These are phyloP conservation scores for Nigrograna mackinnonii DNA, from an alignment of 2,329 filamentous ascomycete genomes.

Conservation along the genomic window DNA sequence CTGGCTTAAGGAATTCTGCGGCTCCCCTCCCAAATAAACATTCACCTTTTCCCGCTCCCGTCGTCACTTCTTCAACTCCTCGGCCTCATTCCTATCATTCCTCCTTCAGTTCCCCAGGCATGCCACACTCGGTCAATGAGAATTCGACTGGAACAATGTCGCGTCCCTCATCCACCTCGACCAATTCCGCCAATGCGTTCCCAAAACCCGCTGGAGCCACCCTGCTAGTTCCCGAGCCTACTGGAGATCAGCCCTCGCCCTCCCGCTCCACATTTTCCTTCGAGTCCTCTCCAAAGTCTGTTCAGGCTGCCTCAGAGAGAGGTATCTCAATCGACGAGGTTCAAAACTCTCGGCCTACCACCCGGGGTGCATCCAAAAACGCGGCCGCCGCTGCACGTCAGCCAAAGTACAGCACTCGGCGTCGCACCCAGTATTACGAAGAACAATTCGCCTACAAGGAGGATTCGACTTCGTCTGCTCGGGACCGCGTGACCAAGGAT, in stretches of 20 bases:
- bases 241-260: slow-evolving; percentile 34
- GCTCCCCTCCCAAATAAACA: slow-evolving; percentile 20
- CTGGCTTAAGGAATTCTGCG: slow-evolving; percentile 4
- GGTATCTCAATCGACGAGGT: slow-evolving; percentile 12
- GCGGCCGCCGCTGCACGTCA: slow-evolving; percentile 8
- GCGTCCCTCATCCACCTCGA: slow-evolving; percentile 38
- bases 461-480: slow-evolving; percentile 33
- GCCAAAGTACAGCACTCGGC: slow-evolving; percentile 25
- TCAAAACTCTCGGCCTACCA: slow-evolving; percentile 14
- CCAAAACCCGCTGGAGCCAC: slow-evolving; percentile 37
- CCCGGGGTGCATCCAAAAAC: slow-evolving; percentile 23
- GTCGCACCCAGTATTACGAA: slow-evolving; percentile 42
- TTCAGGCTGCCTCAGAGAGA: slow-evolving; percentile 20
- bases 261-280: slow-evolving; percentile 43
- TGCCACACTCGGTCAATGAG: slow-evolving; percentile 40
- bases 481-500: slow-evolving; percentile 48
- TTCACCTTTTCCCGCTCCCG: too few relatives aligned
- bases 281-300: slow-evolving; percentile 34
- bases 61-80: neutral
- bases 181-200: slow-evolving; percentile 34
- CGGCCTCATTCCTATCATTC: too few relatives aligned
- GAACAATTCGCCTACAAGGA: slow-evolving; percentile 43
- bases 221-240: slow-evolving; percentile 29
- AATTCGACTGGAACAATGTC: slow-evolving; percentile 39
- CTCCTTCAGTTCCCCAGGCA: too few relatives aligned